Evolutionary conservation across 768 basidiomycete genomes (phyloP).

Genomic region (Porphyrellus cyaneotinctus): DNA sequence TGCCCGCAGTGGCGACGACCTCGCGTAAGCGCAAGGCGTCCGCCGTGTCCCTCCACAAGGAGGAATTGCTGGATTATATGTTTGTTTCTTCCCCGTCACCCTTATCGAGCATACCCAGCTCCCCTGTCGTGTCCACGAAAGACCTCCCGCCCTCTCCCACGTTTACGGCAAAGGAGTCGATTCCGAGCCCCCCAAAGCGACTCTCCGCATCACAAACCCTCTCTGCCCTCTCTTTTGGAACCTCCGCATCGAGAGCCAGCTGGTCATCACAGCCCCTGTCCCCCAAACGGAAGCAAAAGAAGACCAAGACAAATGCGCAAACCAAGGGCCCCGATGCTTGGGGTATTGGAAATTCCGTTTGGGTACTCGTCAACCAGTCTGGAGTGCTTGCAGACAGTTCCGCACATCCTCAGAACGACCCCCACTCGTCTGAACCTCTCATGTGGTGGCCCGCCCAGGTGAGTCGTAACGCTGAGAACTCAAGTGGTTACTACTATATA

Average conservation of each 20-base stretch:
- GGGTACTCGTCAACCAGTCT: conserved; percentile 47
- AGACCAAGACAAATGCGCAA: conserved; percentile 1
- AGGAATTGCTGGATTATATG: conserved; percentile 4
- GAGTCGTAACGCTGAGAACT: conserved; percentile 11
- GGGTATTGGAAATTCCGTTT: conserved; percentile 42
- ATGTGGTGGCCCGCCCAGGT: conserved; percentile 78
- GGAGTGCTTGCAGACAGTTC: conserved; percentile 34
- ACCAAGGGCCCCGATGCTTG: conserved; percentile 5
- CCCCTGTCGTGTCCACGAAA: conserved; percentile 9
- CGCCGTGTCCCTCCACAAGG: conserved; percentile 1
- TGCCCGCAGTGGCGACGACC: conserved; percentile 9
- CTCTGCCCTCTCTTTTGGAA: conserved; percentile 6
- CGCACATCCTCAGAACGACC: conserved; percentile 24
- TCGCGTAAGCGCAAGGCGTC: conserved; percentile 31
- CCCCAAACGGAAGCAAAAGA: conserved; percentile 20
- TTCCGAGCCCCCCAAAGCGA: conserved; percentile 4
- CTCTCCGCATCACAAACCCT: conserved; percentile 10
- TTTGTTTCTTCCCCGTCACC: conserved; percentile 23
- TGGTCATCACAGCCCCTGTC: conserved; percentile 21
- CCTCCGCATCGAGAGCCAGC: conserved; percentile 9
- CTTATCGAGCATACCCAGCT: conserved; percentile 24
- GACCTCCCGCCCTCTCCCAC: conserved; percentile 20
- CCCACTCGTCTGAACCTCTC: conserved; percentile 13
- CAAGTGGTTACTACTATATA: conserved; percentile 6
- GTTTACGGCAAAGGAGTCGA: not conserved